A percentile compares a stretch with the other conserved stretches of the same genome.
These are phyloP conservation scores for Alternaria rosae DNA, from an alignment of 2,329 filamentous ascomycete species.

Conservation along the genomic window DNA sequence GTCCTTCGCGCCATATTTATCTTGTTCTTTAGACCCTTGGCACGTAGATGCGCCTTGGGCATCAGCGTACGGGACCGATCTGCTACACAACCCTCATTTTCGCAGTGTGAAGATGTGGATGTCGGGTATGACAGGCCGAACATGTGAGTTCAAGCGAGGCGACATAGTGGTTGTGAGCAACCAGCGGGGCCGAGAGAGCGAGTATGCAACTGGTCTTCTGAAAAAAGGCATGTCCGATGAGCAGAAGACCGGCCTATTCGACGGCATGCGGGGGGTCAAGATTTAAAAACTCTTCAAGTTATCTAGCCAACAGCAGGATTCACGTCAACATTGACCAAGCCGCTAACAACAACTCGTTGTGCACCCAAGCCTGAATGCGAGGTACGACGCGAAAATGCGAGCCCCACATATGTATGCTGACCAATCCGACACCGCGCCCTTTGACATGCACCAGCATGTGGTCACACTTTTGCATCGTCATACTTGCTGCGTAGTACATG, in stretches of 20 bases:
- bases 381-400: constrained; percentile 4
- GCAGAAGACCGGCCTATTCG: constrained; percentile 36
- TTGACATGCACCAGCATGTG: background rate
- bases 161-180: constrained; percentile 53
- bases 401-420: constrained; percentile 26
- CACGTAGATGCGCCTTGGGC: constrained; percentile 58
- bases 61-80: constrained; percentile 63
- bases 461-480: background rate
- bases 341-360: background rate
- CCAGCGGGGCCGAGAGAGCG: constrained; percentile 53
- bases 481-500: background rate
- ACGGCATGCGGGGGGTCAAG: constrained; percentile 35
- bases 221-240: constrained; percentile 37
- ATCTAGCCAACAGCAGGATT: background rate
- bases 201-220: constrained; percentile 34
- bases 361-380: background rate
- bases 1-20: constrained; percentile 64
- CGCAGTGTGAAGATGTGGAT: constrained; percentile 51
- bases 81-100: constrained; percentile 41
- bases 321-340: background rate
- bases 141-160: constrained; percentile 50
- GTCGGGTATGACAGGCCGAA: constrained; percentile 57
- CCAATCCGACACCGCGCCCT: constrained; percentile 10
- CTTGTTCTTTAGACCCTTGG: constrained; percentile 59
- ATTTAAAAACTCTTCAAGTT: constrained; percentile 12